A percentile compares a stretch with the other conserved stretches of the same genome.
phyloP scores from a whole-genome alignment of 2,329 filamentous ascomycete species.

The Anthostomella pinea region DNA sequence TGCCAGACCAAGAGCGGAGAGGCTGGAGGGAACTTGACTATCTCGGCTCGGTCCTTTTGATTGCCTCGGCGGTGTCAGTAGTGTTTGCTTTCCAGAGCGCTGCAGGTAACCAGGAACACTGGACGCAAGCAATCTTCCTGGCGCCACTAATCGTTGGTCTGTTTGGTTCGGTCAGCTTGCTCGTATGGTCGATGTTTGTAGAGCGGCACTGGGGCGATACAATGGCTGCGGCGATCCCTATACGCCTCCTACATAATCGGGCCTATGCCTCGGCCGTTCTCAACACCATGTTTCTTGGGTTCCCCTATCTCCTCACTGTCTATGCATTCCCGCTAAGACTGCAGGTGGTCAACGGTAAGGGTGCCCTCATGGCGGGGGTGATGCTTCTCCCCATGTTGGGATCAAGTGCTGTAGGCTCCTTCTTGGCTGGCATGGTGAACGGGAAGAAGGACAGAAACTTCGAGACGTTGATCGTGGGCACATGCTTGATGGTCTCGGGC shows the following conservation, averaged over 20 bases:
- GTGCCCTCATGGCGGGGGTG: constrained; percentile 44
- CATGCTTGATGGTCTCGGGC: constrained; percentile 43
- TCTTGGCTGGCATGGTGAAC: constrained; percentile 42
- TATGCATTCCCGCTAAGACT: constrained; percentile 49
- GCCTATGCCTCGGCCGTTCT: constrained; percentile 42
- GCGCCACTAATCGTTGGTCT: constrained; percentile 39
- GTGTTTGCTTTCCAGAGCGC: constrained; percentile 58
- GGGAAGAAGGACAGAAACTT: constrained; percentile 38
- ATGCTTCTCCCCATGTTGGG: constrained; percentile 54
- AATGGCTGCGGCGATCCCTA: constrained; percentile 44
- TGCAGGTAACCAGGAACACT: constrained; percentile 37
- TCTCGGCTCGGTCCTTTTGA: constrained; percentile 50
- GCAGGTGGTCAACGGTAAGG: constrained; percentile 48
- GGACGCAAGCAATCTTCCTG: constrained; percentile 41
- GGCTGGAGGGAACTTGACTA: constrained; percentile 52
- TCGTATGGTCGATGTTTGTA: constrained; percentile 39
- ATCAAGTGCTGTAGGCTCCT: constrained; percentile 44
- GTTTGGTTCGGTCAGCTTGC: constrained; percentile 34
- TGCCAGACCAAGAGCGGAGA: constrained; percentile 37
- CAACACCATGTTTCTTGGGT: constrained; percentile 48
- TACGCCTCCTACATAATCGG: constrained; percentile 45
- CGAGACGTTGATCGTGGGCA: constrained; percentile 43
- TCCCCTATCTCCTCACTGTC: constrained; percentile 47
- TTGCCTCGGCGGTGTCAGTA: constrained; percentile 52
- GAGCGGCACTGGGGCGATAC: constrained; percentile 30